Base-by-base conservation (phyloP, 495 filamentous ascomycete genomes). In the Penicillium silybi region DNA sequence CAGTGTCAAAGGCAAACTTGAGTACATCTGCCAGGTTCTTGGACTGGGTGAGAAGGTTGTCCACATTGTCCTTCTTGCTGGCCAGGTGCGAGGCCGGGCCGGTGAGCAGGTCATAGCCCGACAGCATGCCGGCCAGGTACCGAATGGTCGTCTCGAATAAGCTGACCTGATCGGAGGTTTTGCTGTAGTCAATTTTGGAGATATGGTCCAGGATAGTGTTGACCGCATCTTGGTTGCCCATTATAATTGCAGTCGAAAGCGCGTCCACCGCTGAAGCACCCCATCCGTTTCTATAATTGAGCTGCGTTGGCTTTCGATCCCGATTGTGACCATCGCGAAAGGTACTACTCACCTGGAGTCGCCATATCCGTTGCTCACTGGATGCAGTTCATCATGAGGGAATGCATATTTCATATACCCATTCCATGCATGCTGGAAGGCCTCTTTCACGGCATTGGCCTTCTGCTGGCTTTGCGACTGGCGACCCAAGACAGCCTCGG, bases 101-200 rank as follows among this genome's bases (percentile, higher is more conserved):
- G 7, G 67, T 87, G 22, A 96, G 68, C 56, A 96, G 78, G 62
- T 95, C 90, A 64, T 93, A 90, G 6, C 83, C 90, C 8, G 90
- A 88, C 38, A 95, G 56, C 56, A 96, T 73, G 16, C 90, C 90
- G 15, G 76, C 90, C 3, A 95, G 71, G 57, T 95, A 96, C 4
- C 90, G 85, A 59, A 96, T 96, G 2, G 89, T 95, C 2, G 90
- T 96, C 69, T 96, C 90, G 52, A 96, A 96, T 25, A 96, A 70
- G 49, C 85, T 90, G 53, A 95, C 82, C 27, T 50, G 29, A 13
- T 70, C 71, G 1, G 61, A 49, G 4, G 87, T 86, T 16, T 68
- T 72, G 44, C 77, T 77, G 54, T 88, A 96, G 68, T 96, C 73
- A 55, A 95, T 81, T 0, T 64, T 75, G 0, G 78, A 71, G 39